Conservation (phyloP, 2,329 filamentous ascomycete genomes). For the Huntiella bhutanensis region DNA sequence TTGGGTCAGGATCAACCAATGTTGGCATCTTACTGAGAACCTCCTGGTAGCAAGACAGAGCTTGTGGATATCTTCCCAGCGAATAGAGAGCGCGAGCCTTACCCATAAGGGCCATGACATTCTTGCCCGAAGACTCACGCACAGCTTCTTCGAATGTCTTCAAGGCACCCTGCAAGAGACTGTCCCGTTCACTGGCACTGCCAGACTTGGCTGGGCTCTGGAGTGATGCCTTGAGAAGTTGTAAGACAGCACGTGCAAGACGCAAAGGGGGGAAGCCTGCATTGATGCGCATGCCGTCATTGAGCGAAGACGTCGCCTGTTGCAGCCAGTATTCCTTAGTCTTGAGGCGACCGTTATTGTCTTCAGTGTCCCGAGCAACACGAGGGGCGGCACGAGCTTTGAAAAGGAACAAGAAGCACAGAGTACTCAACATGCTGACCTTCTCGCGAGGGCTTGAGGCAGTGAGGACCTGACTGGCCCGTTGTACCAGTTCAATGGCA, state of each 20-base stretch:
- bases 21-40: conserved; percentile 72
- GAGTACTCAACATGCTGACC: conserved; percentile 62
- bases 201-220: conserved; percentile 42
- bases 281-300: conserved; percentile 88
- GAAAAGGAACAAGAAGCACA: conserved; percentile 82
- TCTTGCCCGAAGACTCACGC: conserved; percentile 64
- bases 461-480: conserved; percentile 54
- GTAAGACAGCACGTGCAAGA: conserved; percentile 75
- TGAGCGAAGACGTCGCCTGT: conserved; percentile 73
- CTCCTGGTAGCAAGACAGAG: conserved; percentile 70
- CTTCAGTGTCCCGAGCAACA: conserved; percentile 39
- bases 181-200: conserved; percentile 40
- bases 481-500: conserved; percentile 52
- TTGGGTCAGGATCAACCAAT: conserved; percentile 78
- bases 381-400: conserved; percentile 66
- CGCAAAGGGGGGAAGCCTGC: conserved; percentile 82
- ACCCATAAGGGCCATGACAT: conserved; percentile 82
- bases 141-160: conserved; percentile 93
- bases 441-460: conserved; percentile 60
- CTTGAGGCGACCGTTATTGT: conserved; percentile 46
- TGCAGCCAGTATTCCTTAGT: conserved; percentile 90
- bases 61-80: conserved; percentile 67
- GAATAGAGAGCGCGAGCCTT: conserved; percentile 77
- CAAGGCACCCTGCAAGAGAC: conserved; percentile 65
- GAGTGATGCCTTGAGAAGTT: conserved; percentile 70